phyloP scores from a whole-genome alignment of 202 grass and related monocot species.

The Zoysia matrella region DNA sequence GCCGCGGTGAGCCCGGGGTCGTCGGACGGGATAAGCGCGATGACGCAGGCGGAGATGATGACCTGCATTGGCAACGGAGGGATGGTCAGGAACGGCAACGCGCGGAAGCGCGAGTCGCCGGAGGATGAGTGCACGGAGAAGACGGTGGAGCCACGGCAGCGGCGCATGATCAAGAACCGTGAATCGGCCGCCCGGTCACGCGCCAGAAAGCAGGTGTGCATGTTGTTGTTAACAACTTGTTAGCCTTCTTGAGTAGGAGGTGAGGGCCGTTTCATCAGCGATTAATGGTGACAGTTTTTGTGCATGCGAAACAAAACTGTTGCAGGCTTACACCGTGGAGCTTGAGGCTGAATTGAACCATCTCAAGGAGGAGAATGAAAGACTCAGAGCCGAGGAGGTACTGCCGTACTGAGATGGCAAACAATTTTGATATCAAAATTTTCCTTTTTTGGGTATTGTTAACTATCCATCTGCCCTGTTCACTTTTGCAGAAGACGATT shows the following conservation, averaged over 20 bases:
- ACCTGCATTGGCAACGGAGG: constrained; percentile 41
- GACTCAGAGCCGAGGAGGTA: constrained; percentile 82
- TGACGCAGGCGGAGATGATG: constrained; percentile 59
- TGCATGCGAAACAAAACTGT: background rate
- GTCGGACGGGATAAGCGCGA: constrained; percentile 65
- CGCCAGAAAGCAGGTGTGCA: constrained; percentile 79
- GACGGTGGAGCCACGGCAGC: constrained; percentile 81
- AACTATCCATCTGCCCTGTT: background rate
- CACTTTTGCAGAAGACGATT: constrained; percentile 56
- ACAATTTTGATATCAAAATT: background rate
- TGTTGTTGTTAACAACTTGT: background rate
- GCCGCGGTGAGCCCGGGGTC: constrained; percentile 57
- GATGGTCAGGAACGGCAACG: constrained; percentile 41
- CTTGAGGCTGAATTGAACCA: constrained; percentile 90
- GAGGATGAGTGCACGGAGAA: constrained; percentile 53
- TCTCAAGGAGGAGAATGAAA: constrained; percentile 88
- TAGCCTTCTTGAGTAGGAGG: background rate
- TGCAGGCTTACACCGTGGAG: constrained; percentile 92
- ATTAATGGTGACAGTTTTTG: background rate
- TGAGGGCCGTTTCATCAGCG: background rate
- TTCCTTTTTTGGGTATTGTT: background rate
- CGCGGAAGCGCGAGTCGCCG: constrained; percentile 45
- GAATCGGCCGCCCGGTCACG: constrained; percentile 88
- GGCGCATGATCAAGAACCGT: constrained; percentile 96
- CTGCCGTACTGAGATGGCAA: too few relatives aligned